Conservation (phyloP, 352 stramenopile species). For the Phytopythium chamaehyphon region DNA sequence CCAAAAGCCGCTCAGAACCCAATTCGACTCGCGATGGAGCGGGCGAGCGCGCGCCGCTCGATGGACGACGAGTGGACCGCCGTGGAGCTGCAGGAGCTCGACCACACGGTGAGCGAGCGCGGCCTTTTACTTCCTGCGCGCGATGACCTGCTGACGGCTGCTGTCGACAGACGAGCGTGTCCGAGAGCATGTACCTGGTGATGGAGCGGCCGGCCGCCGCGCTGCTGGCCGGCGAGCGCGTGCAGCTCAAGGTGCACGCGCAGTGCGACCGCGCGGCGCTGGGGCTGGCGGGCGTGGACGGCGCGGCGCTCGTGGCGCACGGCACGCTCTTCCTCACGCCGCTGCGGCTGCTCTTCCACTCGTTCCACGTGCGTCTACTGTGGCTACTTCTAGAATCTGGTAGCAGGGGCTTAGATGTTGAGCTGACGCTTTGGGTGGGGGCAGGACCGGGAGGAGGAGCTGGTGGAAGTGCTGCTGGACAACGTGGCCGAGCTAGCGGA, state of each 20-base stretch:
- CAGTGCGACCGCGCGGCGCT: constrained; percentile 57
- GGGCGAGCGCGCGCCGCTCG: constrained; percentile 21
- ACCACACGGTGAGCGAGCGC: constrained; percentile 50
- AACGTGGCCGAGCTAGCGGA: constrained; percentile 78
- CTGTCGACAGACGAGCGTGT: constrained; percentile 55
- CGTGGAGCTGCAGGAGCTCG: constrained; percentile 74
- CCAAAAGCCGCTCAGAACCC: background rate
- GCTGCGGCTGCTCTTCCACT: constrained; percentile 67
- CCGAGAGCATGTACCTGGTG: constrained; percentile 77
- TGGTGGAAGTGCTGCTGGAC: constrained; percentile 65
- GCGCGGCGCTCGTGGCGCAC: constrained; percentile 25
- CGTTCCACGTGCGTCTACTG: constrained; percentile 50
- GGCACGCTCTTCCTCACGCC: constrained; percentile 76
- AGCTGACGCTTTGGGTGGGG: background rate
- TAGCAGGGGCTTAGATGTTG: background rate
- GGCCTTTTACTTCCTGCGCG: background rate
- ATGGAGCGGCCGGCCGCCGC: constrained; percentile 56
- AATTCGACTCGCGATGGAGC: background rate
- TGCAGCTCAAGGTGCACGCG: constrained; percentile 73
- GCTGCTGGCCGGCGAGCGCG: constrained; percentile 57
- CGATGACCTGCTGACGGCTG: background rate
- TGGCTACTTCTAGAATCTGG: too few relatives aligned
- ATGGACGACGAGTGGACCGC: constrained; percentile 87
- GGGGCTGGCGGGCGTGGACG: constrained; percentile 25
- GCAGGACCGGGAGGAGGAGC: constrained; percentile 30